Evolutionary conservation across 768 basidiomycete genomes (phyloP), one percentile per base, ranked within the genome.

Genomic region (Lanmaoa pseudosensibilis): DNA sequence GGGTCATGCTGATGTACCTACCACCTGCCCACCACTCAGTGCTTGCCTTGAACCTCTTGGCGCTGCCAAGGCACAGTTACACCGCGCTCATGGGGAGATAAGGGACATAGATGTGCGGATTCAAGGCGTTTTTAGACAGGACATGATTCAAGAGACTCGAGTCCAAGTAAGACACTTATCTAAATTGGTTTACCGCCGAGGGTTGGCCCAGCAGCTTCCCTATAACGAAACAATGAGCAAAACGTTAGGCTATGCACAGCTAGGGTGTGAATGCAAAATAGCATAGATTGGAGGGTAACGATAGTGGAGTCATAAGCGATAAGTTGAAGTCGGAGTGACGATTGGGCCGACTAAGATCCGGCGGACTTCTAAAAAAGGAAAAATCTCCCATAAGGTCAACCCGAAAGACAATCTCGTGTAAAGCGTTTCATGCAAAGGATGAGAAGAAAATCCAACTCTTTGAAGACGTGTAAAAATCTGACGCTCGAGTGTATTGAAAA

Each of bases 1-100:
- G n/a, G 59, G 46, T 33, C 18, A 18, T 36, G 44, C 57, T 60
- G 52, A 52, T 18, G 23, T 34, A 44, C 63, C 57, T 51, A 50
- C 52, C 47, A 48, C 38, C 32, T 38, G 32, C 21, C 43, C 23
- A 10, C 27, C 5, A n/a, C 27, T 18, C 5, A 9, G 39, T 23
- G 5, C 32, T 36, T 9, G 12, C 32, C 30, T 23, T 50, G 11
- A 13, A 23, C 23, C 21, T 39, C 44, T 48, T 19, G 21, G 39
- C 44, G 19, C 36, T 39, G 49, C 37, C 37, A 50, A 27, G 25
- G 37, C 25, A 38, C 30, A 34, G 40, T 34, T 13, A 45, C 8
- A 5, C 39, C 33, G 23, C 30, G 9, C 7, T 15, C 33, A 13
- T 25, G 36, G 27, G 32, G 43, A 41, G 37, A 46, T 27, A 21